These are phyloP conservation scores for Symbiodinium natans DNA, from an alignment of 73 alveolate genomes.

Conservation along the genomic window DNA sequence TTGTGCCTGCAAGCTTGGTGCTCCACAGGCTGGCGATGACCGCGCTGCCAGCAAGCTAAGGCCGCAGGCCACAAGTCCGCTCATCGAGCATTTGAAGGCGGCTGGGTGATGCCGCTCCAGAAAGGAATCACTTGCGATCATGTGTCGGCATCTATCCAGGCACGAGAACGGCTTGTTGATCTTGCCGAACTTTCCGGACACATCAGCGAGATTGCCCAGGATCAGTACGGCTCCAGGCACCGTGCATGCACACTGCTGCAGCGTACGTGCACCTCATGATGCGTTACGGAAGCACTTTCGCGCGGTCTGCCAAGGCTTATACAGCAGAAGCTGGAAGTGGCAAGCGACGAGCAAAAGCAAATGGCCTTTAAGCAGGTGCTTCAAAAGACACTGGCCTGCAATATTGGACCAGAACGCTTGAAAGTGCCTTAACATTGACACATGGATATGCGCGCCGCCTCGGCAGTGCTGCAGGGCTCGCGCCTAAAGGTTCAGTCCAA, in stretches of 20 bases:
- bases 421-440: too few relatives aligned
- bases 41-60: slow-evolving; percentile 30
- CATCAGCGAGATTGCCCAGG: slow-evolving; percentile 92
- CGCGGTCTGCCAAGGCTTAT: slow-evolving; percentile 95
- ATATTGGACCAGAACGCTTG: too few relatives aligned
- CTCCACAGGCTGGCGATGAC: background rate
- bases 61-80: slow-evolving; percentile 88
- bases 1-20: too few relatives aligned
- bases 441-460: too few relatives aligned
- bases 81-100: slow-evolving; percentile 87
- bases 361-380: slow-evolving; percentile 95
- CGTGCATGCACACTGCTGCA: too few relatives aligned
- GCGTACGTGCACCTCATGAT: too few relatives aligned
- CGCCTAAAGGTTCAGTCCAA: too few relatives aligned
- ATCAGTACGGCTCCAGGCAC: slow-evolving; percentile 84
- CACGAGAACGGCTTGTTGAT: slow-evolving; percentile 72
- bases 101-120: background rate
- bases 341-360: slow-evolving; percentile 97
- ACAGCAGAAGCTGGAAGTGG: slow-evolving; percentile 97
- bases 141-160: background rate
- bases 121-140: background rate
- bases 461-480: too few relatives aligned
- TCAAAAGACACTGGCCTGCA: slow-evolving; percentile 41
- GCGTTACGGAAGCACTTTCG: background rate
- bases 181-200: slow-evolving; percentile 51